Base-by-base conservation (phyloP, 2,329 filamentous ascomycete species). In the Ophiocordyceps robertsii region DNA sequence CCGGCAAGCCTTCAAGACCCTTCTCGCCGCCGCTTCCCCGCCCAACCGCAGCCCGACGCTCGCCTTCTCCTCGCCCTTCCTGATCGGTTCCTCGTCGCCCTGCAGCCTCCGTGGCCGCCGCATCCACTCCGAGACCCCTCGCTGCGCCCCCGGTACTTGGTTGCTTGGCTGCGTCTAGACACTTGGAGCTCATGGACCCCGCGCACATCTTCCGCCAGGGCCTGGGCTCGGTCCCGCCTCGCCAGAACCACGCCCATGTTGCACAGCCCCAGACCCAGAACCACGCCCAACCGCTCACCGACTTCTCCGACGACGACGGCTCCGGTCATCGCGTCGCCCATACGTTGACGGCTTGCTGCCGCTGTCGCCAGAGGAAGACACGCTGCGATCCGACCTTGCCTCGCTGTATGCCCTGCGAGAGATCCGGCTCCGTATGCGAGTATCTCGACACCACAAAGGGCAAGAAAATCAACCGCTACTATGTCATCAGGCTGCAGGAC, bases 341-440 rank as follows among this genome's bases (percentile, higher is more conserved):
- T 57, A 89, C 84, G 6, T 62, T 90, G 54, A 87, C 84, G 40
- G 84, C 84, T 19, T 89, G 84, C 56, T 86, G 81, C 56, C 77
- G 84, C 47, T 90, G 84, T 62, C 76, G 84, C 59, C 81, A 94
- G 89, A 81, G 90, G 55, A 98, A 98, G 71, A 96, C 90, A 32
- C 75, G 88, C 69, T 98, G 92, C 68, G 92, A 96, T 64, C 85
- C 92, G 4, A 85, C 84, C 13, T 75, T 98, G 19, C 92, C 92
- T 35, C 83, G 84, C 56, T 98, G 92, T 63, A 75, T 86, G 16
- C 89, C 90, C 19, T 98, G 92, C 67, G 88, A 95, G 65, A 78
- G 90, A 52, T 89, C 86, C 49, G 89, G 89, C 55, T 87, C 88
- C 29, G 75, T 80, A 46, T 98, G 92, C 73, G 90, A 95, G 58